Percentiles rank a stretch among this genome's conserved stretches.
phyloP scores from a whole-genome alignment of 345 rosid species.

The Durio zibethinus region DNA sequence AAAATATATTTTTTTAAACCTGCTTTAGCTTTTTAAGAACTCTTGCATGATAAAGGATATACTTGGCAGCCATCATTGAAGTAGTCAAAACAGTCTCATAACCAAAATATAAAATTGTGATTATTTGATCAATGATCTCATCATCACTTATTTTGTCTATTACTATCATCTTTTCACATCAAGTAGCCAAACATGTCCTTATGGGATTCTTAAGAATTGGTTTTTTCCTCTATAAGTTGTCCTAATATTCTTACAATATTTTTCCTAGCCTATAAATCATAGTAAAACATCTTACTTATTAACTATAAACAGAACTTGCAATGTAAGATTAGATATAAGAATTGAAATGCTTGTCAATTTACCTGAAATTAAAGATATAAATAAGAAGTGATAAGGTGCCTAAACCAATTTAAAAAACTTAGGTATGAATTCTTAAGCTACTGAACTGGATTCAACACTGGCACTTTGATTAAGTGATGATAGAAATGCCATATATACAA shows the following conservation, averaged over 20 bases:
- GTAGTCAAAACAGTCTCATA: slow-evolving; percentile 87
- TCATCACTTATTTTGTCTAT: slow-evolving; percentile 48
- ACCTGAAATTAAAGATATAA: slow-evolving; percentile 67
- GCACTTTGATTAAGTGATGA: slow-evolving; percentile 70
- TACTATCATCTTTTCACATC: slow-evolving; percentile 47
- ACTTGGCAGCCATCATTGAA: slow-evolving; percentile 89
- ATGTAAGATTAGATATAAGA: neutral
- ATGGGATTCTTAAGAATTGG: slow-evolving; percentile 34
- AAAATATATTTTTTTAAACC: slow-evolving; percentile 18
- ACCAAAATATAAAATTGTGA: slow-evolving; percentile 74
- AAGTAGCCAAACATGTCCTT: slow-evolving; percentile 68
- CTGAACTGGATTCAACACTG: slow-evolving; percentile 29
- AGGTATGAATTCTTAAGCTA: slow-evolving; percentile 45
- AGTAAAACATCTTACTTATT: neutral
- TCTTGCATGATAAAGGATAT: slow-evolving; percentile 67
- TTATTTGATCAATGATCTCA: slow-evolving; percentile 78
- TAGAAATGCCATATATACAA: slow-evolving; percentile 61
- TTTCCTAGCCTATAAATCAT: slow-evolving; percentile 58
- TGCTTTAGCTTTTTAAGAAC: slow-evolving; percentile 72
- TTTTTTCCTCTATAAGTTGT: slow-evolving; percentile 51
- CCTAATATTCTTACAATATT: slow-evolving; percentile 45
- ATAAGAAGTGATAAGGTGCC: slow-evolving; percentile 79
- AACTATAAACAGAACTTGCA: neutral
- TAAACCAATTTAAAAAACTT: slow-evolving; percentile 71
- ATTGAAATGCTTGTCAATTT: slow-evolving; percentile 6